phyloP scores from a whole-genome alignment of 345 rosid species.

The Odontarrhena argentea region DNA sequence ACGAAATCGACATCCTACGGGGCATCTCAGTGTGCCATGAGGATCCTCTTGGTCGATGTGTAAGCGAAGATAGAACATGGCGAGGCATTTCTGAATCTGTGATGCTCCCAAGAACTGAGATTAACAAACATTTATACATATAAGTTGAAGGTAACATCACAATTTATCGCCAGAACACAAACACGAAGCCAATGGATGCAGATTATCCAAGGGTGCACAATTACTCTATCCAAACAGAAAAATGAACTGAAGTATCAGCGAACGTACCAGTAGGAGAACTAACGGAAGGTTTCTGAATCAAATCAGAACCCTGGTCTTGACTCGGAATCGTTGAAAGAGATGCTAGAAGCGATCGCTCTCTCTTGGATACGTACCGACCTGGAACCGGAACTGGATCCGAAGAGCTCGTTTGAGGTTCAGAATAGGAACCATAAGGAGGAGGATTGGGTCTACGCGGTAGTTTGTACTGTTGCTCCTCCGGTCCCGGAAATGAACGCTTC shows the following conservation, averaged over 20 bases:
- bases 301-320: slow-evolving; percentile 26
- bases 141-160: slow-evolving; percentile 15
- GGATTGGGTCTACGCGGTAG: slow-evolving; percentile 13
- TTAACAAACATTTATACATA: slow-evolving; percentile 16
- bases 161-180: background rate
- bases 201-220: background rate
- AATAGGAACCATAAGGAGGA: slow-evolving; percentile 3
- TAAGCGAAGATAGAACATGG: slow-evolving; percentile 49
- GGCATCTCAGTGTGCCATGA: slow-evolving; percentile 45
- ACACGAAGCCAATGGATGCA: background rate
- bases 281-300: slow-evolving; percentile 13
- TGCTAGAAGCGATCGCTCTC: slow-evolving; percentile 56
- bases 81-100: slow-evolving; percentile 49
- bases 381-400: slow-evolving; percentile 55
- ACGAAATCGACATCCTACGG: slow-evolving; percentile 51
- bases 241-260: background rate
- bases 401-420: slow-evolving; percentile 42
- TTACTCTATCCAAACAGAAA: background rate
- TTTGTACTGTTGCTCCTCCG: slow-evolving; percentile 21
- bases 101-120: slow-evolving; percentile 66
- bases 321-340: slow-evolving; percentile 21
- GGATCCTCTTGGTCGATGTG: slow-evolving; percentile 42
- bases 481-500: slow-evolving; percentile 36
- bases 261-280: slow-evolving; percentile 47
- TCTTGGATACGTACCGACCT: slow-evolving; percentile 71